Evolutionary conservation across 139 green algal genomes (phyloP).

Genomic region (Volvox africanus): DNA sequence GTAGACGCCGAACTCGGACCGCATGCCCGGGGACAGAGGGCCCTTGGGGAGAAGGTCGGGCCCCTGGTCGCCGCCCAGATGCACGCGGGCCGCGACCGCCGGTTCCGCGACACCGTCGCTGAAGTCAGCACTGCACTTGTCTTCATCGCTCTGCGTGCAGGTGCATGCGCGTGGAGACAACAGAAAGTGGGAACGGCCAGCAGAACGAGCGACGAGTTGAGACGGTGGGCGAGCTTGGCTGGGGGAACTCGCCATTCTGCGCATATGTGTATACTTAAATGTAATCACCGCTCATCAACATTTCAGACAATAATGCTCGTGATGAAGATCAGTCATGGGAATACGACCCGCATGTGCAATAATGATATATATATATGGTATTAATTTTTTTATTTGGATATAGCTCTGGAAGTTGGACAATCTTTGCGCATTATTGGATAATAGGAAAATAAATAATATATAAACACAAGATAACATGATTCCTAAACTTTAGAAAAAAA

Average conservation of each 20-base stretch:
- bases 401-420: no score
- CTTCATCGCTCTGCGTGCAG: neutral
- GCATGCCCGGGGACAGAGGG: neutral
- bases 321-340: neutral
- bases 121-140: neutral
- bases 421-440: no score
- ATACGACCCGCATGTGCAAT: neutral
- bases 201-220: neutral
- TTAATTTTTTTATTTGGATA: neutral
- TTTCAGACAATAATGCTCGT: neutral
- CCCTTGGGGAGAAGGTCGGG: neutral
- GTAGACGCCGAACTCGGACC: neutral
- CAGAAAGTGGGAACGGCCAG: neutral
- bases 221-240: neutral
- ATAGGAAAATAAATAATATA: no score
- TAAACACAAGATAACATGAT: no score
- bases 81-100: neutral
- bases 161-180: neutral
- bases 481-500: no score
- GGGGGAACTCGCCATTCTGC: neutral
- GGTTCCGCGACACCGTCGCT: neutral
- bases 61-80: neutral
- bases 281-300: neutral
- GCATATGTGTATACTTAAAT: neutral
- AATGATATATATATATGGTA: neutral